Conservation (phyloP, 306 rosid species). For the Castanea sativa region DNA sequence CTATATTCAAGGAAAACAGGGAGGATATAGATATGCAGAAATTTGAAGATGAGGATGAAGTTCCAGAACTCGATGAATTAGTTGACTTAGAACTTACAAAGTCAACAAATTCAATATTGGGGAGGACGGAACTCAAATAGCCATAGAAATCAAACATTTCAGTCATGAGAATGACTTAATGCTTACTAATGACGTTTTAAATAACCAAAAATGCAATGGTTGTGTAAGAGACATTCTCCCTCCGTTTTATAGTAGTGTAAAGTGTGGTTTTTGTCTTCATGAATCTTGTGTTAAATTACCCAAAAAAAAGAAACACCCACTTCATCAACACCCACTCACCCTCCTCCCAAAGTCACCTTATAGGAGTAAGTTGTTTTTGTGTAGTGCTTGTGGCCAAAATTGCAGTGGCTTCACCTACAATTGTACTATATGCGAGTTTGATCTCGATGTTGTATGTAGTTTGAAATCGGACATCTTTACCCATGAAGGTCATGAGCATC, state of each 20-base stretch:
- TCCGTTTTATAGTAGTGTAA: background rate
- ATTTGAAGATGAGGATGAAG: background rate
- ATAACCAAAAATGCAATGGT: background rate
- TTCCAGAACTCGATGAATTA: background rate
- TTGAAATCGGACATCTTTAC: background rate
- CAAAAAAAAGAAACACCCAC: background rate
- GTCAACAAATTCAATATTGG: background rate
- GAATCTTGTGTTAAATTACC: background rate
- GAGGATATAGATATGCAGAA: background rate
- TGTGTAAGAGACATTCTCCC: background rate
- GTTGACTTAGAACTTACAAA: background rate
- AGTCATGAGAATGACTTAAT: background rate
- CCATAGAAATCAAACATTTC: background rate
- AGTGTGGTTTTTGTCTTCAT: background rate
- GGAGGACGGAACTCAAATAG: background rate
- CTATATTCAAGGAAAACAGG: background rate
- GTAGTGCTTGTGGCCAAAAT: rapidly evolving
- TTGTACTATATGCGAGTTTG: rapidly evolving
- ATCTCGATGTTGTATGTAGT: background rate
- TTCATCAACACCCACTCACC: background rate
- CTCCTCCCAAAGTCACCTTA: background rate
- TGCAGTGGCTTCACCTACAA: background rate
- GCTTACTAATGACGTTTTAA: background rate
- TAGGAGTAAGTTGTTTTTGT: rapidly evolving
- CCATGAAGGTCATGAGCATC: background rate